Evolutionary conservation across 345 rosid species (phyloP).

Genomic region (Citrus cavaleriei): DNA sequence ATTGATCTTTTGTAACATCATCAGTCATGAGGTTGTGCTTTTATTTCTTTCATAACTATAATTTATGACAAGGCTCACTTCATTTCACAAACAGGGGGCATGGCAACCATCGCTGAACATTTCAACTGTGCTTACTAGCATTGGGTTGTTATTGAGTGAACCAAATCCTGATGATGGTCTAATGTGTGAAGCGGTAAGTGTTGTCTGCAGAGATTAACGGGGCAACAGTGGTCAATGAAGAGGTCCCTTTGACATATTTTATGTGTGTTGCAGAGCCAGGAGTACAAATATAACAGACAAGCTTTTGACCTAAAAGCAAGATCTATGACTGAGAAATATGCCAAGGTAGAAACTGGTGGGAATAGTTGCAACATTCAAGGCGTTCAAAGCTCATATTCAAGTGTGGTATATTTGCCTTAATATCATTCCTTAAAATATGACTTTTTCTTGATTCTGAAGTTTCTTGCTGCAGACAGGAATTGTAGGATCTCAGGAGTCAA

Average conservation of each 20-base stretch:
- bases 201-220: not conserved
- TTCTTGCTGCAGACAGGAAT: conserved; percentile 36
- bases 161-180: conserved; percentile 89
- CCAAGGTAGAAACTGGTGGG: conserved; percentile 38
- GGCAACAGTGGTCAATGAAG: not conserved
- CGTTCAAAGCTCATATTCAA: conserved; percentile 21
- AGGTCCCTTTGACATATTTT: conserved; percentile 1
- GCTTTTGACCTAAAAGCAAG: conserved; percentile 65
- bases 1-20: not conserved
- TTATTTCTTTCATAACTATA: not conserved
- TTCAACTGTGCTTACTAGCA: conserved; percentile 69
- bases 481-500: conserved; percentile 21
- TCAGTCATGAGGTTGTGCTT: not conserved
- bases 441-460: not conserved
- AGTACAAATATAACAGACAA: conserved; percentile 76
- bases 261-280: conserved; percentile 60
- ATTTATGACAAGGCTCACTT: conserved; percentile 8
- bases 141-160: conserved; percentile 64
- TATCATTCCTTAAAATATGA: not conserved
- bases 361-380: conserved; percentile 22
- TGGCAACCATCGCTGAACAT: conserved; percentile 91
- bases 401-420: conserved; percentile 13
- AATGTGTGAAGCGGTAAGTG: conserved; percentile 76
- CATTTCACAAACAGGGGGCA: conserved; percentile 53
- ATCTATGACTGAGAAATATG: conserved; percentile 65